Base-by-base conservation (phyloP, 139 green algal genomes). In the Chlamydomonas urium region DNA sequence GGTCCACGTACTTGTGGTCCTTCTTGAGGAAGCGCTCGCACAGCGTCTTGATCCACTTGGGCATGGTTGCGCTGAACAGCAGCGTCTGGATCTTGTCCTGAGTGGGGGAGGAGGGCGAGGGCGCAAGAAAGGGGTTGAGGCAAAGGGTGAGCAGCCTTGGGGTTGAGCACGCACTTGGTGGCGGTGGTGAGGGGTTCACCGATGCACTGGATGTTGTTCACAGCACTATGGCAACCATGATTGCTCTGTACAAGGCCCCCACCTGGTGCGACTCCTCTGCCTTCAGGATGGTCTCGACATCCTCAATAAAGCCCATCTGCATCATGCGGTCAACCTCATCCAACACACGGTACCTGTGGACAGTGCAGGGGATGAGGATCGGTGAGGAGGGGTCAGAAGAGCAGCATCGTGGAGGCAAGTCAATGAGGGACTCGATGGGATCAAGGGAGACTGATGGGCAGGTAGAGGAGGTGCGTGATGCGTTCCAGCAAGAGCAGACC, bases 321-420 rank as follows among this genome's bases (percentile, higher is more conserved):
- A 99, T 88, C 96, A 99, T 99, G 78, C 98, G 90, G 78, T 99
- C 96, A 58, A 94, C 97, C 82, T 99, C 96, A 71, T 99, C 96
- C 37, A 99, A 81, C 38, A 99, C 90, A 5, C 94, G 88, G 80
- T 91, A 97, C 60, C 78, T 83, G 60, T 5, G 35, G 14, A 36
- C 38, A 45, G 5, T 3, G 34, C 53, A 37, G 1, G 37, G 24
- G 37, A 6, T 28, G 5, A 14, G 42, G 42, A 50, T 24, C 14
- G 37, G 58, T 66, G 58, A 38, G 28, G 28, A 45, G 4, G 35
- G 36, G n/a, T 61, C 8, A 61, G 67, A 62, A 59, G 19, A 61
- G 38, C 10, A 14, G 57, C 14, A 24, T 50, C 8, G 14, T 8
- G 42, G 14, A 14, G 14, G 14, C 14, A 14, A 14, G 42, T 8